A percentile compares a stretch with the other conserved stretches of the same genome.
phyloP scores from a whole-genome alignment of 805 yeast genomes.

The Diddensiella caesifluorescens region DNA sequence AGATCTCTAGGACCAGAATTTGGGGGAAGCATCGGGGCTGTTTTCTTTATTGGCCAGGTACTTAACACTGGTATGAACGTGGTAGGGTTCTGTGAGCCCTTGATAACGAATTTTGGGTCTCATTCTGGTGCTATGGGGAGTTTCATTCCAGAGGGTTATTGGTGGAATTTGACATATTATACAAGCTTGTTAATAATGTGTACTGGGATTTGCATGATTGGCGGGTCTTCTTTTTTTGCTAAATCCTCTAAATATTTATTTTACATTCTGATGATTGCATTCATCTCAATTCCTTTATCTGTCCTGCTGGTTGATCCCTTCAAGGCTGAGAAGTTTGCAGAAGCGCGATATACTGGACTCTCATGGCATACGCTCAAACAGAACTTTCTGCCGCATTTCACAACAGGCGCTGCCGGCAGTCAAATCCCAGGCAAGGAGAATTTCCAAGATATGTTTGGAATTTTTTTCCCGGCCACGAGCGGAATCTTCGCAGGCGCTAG shows the following conservation, averaged over 20 bases:
- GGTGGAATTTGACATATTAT: slow-evolving; percentile 67
- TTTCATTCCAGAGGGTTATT: slow-evolving; percentile 62
- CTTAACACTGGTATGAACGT: slow-evolving; percentile 83
- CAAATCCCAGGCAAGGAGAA: slow-evolving; percentile 57
- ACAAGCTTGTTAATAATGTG: slow-evolving; percentile 42
- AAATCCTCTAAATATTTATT: slow-evolving; percentile 22
- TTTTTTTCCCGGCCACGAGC: slow-evolving; percentile 96
- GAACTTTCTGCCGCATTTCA: slow-evolving; percentile 74
- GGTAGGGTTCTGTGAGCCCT: slow-evolving; percentile 91
- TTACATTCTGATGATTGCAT: slow-evolving; percentile 20
- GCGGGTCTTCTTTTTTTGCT: slow-evolving; percentile 22
- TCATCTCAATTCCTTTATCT: slow-evolving; percentile 60
- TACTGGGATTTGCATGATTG: slow-evolving; percentile 22
- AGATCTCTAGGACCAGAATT: slow-evolving; percentile 95
- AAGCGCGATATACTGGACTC: slow-evolving; percentile 60
- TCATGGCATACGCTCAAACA: slow-evolving; percentile 58
- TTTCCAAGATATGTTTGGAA: slow-evolving; percentile 83
- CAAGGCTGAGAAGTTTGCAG: slow-evolving; percentile 20
- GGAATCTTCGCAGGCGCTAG: slow-evolving; percentile 99
- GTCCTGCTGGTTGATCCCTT: slow-evolving; percentile 62
- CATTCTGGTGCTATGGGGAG: slow-evolving; percentile 49
- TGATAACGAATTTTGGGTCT: slow-evolving; percentile 70
- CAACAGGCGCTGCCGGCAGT: slow-evolving; percentile 91
- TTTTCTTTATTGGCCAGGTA: slow-evolving; percentile 91
- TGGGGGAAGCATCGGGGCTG: slow-evolving; percentile 95